Evolutionary conservation across 441 rosid species (phyloP).

Genomic region (Daphne laureola): DNA sequence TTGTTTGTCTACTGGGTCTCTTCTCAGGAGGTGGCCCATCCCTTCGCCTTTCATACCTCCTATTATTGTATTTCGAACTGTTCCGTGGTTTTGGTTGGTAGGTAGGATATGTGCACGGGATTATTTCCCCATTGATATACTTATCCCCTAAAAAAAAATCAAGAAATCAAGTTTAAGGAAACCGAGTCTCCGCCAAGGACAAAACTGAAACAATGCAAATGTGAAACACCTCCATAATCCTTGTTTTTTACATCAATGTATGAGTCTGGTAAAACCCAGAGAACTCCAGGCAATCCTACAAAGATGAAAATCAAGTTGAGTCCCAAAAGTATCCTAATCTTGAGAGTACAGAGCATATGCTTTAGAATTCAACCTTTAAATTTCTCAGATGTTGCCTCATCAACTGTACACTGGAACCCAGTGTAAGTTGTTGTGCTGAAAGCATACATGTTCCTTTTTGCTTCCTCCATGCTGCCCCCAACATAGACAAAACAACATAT

Average conservation of each 20-base stretch:
- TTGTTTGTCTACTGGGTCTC: constrained; percentile 51
- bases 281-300: constrained; percentile 93
- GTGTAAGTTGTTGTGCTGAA: constrained; percentile 93
- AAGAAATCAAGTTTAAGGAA: neutral
- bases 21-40: constrained; percentile 75
- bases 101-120: constrained; percentile 87
- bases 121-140: constrained; percentile 87
- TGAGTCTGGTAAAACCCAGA: constrained; percentile 96
- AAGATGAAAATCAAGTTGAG: neutral
- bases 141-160: constrained; percentile 55
- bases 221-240: constrained; percentile 81
- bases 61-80: constrained; percentile 48
- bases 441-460: constrained; percentile 94
- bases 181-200: neutral
- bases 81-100: constrained; percentile 79
- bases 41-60: constrained; percentile 72
- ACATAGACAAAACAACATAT: constrained; percentile 1
- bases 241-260: constrained; percentile 95
- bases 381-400: constrained; percentile 93
- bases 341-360: constrained; percentile 1
- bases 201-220: neutral
- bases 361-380: constrained; percentile 61
- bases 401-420: constrained; percentile 89
- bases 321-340: neutral
- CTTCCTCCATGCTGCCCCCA: constrained; percentile 95